Base-by-base conservation (phyloP, 2,329 filamentous ascomycete genomes). In the Nigrospora sphaerica region DNA sequence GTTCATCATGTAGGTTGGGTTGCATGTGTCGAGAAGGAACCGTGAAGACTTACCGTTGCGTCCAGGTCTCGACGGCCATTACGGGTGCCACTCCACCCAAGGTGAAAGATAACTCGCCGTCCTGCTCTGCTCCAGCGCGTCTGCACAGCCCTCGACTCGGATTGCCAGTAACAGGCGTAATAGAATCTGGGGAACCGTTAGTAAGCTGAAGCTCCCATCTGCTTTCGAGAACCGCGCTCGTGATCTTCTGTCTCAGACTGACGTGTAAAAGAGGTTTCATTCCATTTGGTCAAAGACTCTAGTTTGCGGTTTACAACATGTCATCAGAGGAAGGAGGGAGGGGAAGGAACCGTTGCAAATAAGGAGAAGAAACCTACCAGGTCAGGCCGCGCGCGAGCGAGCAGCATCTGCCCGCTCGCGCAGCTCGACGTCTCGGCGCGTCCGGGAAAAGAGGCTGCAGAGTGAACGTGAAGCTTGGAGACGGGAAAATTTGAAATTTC, bases 241-340 rank as follows among this genome's bases (percentile, higher is more conserved):
- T 32, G 33, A 33, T 42, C 46, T 60, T 53, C 54, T 64, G 63
- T 68, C 76, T 93, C 88, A 93, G 88, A 89, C 88, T 93, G 88
- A 93, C 87, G 86, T 92, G 83, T 80, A 83, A 88, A 82, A 80
- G 76, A 81, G 68, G 84, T 92, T 91, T 91, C 87, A 92, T 85
- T 78, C 81, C 76, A 67, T 65, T 66, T 74, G 85, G 83, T 95
- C 88, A 93, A 93, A 95, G 88, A 95, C 88, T 95, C 88, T 95
- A 95, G 69, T 68, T 72, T 75, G 83, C 80, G 85, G 86, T 89
- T 84, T 78, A 76, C 73, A 74, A 67, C 67, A 71, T 89, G 83
- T 91, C 88, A 92, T 92, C 88, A 89, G 66, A 70, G 69, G 73
- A 62, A 55, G 52, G 50, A 55, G 57, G 54, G 49, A 45, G n/a